Evolutionary conservation across 2,329 filamentous ascomycete species (phyloP).

Genomic region (Claviceps quebecensis): DNA sequence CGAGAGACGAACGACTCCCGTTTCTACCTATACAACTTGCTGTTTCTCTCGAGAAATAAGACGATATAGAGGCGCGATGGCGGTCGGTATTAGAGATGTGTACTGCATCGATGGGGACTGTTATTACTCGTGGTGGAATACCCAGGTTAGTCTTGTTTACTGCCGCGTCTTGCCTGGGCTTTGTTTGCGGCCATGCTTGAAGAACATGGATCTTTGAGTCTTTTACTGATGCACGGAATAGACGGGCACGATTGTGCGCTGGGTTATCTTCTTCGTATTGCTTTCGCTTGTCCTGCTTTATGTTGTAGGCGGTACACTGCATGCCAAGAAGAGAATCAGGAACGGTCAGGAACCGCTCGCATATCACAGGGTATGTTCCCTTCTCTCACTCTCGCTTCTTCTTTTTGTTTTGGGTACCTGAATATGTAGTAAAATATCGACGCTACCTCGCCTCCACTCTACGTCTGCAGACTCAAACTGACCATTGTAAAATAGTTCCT

Average conservation of each 20-base stretch:
- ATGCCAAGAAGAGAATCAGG: conserved; percentile 52
- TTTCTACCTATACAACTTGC: too few relatives aligned
- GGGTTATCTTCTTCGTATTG: conserved; percentile 51
- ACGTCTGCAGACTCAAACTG: not conserved
- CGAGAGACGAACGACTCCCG: not conserved
- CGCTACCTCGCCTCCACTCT: too few relatives aligned
- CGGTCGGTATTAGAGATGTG: not conserved
- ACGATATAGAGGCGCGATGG: not conserved
- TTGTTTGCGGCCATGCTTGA: not conserved
- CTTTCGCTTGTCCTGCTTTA: conserved; percentile 44
- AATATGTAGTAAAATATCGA: too few relatives aligned
- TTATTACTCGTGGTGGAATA: conserved; percentile 16
- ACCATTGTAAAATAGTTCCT: conserved; percentile 28
- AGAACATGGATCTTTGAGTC: not conserved
- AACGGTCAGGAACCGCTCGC: conserved; percentile 50
- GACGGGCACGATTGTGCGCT: conserved; percentile 55
- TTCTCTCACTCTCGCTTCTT: not conserved
- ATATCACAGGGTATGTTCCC: conserved; percentile 51
- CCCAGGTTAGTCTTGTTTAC: conserved; percentile 11
- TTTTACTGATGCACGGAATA: conserved; percentile 15
- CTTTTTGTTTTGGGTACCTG: too few relatives aligned
- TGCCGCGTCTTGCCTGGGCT: not conserved
- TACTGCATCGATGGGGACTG: conserved; percentile 2
- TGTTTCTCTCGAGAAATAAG: too few relatives aligned
- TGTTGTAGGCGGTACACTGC: conserved; percentile 53